phyloP scores from a whole-genome alignment of 805 yeast genomes.

The Metschnikowia proteae region DNA sequence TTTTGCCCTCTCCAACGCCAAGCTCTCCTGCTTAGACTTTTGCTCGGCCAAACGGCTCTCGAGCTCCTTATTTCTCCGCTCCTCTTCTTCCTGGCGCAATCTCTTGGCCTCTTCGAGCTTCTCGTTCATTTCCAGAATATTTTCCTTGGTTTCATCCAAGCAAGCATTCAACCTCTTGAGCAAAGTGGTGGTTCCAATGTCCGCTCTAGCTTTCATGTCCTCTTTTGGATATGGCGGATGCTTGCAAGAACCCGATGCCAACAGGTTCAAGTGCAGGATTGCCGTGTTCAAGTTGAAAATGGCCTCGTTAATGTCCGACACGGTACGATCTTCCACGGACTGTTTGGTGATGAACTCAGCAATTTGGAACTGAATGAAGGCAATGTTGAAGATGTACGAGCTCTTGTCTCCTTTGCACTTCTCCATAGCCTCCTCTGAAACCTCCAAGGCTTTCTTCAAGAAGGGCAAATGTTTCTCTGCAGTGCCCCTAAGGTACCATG shows the following conservation, averaged over 20 bases:
- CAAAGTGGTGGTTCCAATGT: conserved; percentile 75
- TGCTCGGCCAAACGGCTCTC: conserved; percentile 41
- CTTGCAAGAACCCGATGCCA: conserved; percentile 49
- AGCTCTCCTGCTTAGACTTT: conserved; percentile 44
- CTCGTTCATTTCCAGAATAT: conserved; percentile 51
- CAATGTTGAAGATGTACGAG: conserved; percentile 68
- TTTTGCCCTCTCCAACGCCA: conserved; percentile 43
- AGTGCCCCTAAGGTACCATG: conserved; percentile 80
- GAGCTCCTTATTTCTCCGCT: conserved; percentile 31
- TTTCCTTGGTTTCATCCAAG: conserved; percentile 66
- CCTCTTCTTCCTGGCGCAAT: conserved; percentile 55
- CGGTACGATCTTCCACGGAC: conserved; percentile 52
- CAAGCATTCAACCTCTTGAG: conserved; percentile 66
- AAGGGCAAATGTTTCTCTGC: conserved; percentile 62
- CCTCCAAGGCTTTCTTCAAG: conserved; percentile 58
- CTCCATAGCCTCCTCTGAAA: conserved; percentile 54
- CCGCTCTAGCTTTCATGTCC: conserved; percentile 83
- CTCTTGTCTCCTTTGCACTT: conserved; percentile 25
- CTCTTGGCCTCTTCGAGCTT: conserved; percentile 74
- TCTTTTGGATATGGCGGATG: conserved; percentile 75
- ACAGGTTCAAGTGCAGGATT: conserved; percentile 51
- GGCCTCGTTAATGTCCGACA: conserved; percentile 58
- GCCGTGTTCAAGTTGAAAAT: conserved; percentile 59
- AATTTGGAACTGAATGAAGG: conserved; percentile 78
- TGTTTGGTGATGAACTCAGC: conserved; percentile 77